Conservation (phyloP, 106 monocot species). For the Acorus gramineus region DNA sequence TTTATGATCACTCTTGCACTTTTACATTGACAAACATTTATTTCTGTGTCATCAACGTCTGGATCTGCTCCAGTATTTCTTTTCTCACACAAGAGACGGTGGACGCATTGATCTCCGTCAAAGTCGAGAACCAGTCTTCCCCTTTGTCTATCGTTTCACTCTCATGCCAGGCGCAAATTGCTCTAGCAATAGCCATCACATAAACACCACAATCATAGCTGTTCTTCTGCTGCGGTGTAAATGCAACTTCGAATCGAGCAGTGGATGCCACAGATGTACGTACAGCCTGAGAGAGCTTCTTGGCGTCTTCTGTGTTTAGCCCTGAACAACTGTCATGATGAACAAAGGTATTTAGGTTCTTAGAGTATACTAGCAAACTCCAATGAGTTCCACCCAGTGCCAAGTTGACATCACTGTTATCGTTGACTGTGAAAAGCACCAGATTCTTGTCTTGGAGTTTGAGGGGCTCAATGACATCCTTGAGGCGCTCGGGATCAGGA, state of each 20-base stretch:
- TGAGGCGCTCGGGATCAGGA: conserved; percentile 11
- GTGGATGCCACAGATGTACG: background rate
- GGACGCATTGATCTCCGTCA: conserved; percentile 20
- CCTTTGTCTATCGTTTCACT: background rate
- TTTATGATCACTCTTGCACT: too few species aligned
- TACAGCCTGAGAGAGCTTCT: conserved; percentile 23
- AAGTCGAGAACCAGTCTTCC: conserved; percentile 20
- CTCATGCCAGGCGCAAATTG: conserved; percentile 36
- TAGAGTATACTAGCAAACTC: conserved; percentile 56
- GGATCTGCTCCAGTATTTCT: conserved; percentile 20
- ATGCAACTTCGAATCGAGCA: conserved; percentile 20
- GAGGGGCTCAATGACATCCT: conserved; percentile 34
- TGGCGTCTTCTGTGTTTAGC: conserved; percentile 26
- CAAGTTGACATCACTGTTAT: conserved; percentile 19
- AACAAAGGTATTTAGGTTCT: conserved; percentile 25
- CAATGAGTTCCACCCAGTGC: conserved; percentile 66
- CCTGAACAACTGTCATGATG: conserved; percentile 63
- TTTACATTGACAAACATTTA: background rate
- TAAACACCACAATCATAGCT: conserved; percentile 78
- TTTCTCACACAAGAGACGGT: conserved; percentile 21
- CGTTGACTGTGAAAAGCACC: conserved; percentile 39
- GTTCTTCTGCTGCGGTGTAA: conserved; percentile 56
- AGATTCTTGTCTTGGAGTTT: conserved; percentile 17
- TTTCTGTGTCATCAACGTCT: conserved; percentile 20
- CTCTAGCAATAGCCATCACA: conserved; percentile 47